Evolutionary conservation across 2,329 filamentous ascomycete genomes (phyloP).

Genomic region (Lecanicillium sp.): DNA sequence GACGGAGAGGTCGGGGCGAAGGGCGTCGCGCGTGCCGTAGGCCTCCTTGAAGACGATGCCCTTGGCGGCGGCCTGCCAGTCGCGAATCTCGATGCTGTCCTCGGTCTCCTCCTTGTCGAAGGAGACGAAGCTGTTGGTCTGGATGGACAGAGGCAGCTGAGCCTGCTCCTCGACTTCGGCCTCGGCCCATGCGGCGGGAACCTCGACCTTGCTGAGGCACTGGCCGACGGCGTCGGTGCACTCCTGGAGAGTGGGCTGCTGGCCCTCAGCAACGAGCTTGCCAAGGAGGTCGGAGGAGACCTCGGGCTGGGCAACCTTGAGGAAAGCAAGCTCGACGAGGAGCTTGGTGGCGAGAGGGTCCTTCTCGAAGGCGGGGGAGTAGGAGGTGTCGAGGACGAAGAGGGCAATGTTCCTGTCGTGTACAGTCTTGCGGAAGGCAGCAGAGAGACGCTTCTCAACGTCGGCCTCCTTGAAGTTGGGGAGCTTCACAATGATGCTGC

Average conservation of each 20-base stretch:
- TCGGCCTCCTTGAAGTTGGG: slow-evolving; percentile 81
- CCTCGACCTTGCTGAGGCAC: slow-evolving; percentile 63
- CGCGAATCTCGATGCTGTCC: slow-evolving; percentile 54
- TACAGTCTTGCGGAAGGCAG: slow-evolving; percentile 61
- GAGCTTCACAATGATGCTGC: slow-evolving; percentile 68
- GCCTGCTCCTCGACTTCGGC: slow-evolving; percentile 45
- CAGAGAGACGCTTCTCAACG: slow-evolving; percentile 76
- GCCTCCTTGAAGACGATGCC: slow-evolving; percentile 91
- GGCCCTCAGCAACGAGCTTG: slow-evolving; percentile 56
- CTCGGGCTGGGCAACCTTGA: slow-evolving; percentile 66
- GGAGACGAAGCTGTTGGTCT: slow-evolving; percentile 71
- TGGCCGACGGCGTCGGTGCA: slow-evolving; percentile 60
- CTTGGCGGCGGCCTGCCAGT: slow-evolving; percentile 82
- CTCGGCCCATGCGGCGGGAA: slow-evolving; percentile 75
- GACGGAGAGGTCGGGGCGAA: slow-evolving; percentile 79
- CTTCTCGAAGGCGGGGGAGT: slow-evolving; percentile 60
- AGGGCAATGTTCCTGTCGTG: slow-evolving; percentile 64
- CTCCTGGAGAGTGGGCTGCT: slow-evolving; percentile 42
- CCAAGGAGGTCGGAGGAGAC: slow-evolving; percentile 53
- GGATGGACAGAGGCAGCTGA: slow-evolving; percentile 53
- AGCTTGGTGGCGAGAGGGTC: slow-evolving; percentile 57
- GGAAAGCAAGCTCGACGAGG: slow-evolving; percentile 73
- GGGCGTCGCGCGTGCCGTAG: slow-evolving; percentile 62
- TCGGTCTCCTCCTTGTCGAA: slow-evolving; percentile 73
- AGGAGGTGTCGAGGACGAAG: slow-evolving; percentile 66